Conservation (phyloP, 345 rosid genomes). For the Rhodamnia rubescens region DNA sequence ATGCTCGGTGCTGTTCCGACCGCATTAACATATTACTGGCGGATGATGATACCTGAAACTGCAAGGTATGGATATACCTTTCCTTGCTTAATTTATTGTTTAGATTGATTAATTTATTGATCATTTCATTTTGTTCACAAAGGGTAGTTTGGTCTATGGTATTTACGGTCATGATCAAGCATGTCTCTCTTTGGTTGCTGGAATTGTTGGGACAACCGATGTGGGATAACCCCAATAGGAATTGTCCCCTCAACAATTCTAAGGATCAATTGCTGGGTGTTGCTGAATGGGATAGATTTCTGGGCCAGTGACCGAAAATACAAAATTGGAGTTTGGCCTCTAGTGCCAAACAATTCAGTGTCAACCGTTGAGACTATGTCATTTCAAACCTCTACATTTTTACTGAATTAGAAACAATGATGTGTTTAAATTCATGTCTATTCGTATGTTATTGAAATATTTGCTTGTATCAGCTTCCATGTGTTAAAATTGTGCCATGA, state of each 20-base stretch:
- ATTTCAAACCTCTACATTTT: neutral
- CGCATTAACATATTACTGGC: slow-evolving; percentile 57
- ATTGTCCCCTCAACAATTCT: neutral
- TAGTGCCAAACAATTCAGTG: neutral
- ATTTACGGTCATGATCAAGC: neutral
- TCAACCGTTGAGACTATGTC: neutral
- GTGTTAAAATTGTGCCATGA: neutral
- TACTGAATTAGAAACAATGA: neutral
- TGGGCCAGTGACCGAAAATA: neutral
- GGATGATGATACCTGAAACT: slow-evolving; percentile 78
- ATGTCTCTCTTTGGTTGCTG: neutral
- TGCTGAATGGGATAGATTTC: neutral
- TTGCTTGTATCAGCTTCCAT: neutral
- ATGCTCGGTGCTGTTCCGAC: slow-evolving; percentile 66
- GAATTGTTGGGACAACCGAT: neutral
- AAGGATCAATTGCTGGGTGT: neutral
- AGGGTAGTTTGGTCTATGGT: neutral
- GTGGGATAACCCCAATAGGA: too few species aligned
- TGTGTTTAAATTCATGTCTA: neutral
- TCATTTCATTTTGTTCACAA: neutral
- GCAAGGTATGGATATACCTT: slow-evolving; percentile 27
- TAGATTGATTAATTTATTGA: neutral
- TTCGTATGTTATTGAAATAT: neutral
- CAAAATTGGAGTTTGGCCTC: neutral
- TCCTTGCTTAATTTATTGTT: neutral